phyloP scores from a whole-genome alignment of 2,329 filamentous ascomycete genomes.

The Fusarium sp. region DNA sequence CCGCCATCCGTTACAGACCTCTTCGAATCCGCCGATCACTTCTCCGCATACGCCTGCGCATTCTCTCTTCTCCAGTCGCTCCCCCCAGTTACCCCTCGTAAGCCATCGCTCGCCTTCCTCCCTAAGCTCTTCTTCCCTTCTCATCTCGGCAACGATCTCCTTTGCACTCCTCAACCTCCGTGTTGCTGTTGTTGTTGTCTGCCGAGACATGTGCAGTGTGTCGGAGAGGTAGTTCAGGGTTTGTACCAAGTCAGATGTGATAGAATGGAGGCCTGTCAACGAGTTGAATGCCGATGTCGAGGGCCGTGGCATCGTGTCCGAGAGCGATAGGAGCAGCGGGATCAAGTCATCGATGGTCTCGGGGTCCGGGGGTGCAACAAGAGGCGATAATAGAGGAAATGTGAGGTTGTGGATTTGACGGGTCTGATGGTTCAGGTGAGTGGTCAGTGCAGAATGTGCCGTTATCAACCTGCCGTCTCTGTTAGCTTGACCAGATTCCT shows the following conservation, averaged over 20 bases:
- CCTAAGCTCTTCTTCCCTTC: constrained; percentile 82
- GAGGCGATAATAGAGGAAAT: constrained; percentile 77
- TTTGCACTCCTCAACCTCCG: constrained; percentile 83
- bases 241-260: constrained; percentile 80
- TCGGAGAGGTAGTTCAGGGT: constrained; percentile 90
- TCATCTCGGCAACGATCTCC: constrained; percentile 88
- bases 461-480: constrained; percentile 73
- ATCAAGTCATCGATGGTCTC: constrained; percentile 77
- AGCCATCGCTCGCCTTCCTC: constrained; percentile 89
- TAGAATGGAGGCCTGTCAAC: constrained; percentile 74
- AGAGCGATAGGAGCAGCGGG: constrained; percentile 73
- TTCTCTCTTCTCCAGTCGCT: constrained; percentile 79
- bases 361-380: constrained; percentile 71
- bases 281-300: constrained; percentile 73
- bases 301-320: constrained; percentile 74
- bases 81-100: constrained; percentile 84
- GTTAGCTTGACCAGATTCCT: constrained; percentile 27
- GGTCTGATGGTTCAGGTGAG: constrained; percentile 80
- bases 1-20: constrained; percentile 88
- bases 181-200: constrained; percentile 85
- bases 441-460: constrained; percentile 79
- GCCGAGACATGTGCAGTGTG: constrained; percentile 92
- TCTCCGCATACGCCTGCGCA: constrained; percentile 87
- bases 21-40: constrained; percentile 92
- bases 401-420: constrained; percentile 80